Conservation (phyloP, 2,329 filamentous ascomycete species). For the Cadophora malorum region DNA sequence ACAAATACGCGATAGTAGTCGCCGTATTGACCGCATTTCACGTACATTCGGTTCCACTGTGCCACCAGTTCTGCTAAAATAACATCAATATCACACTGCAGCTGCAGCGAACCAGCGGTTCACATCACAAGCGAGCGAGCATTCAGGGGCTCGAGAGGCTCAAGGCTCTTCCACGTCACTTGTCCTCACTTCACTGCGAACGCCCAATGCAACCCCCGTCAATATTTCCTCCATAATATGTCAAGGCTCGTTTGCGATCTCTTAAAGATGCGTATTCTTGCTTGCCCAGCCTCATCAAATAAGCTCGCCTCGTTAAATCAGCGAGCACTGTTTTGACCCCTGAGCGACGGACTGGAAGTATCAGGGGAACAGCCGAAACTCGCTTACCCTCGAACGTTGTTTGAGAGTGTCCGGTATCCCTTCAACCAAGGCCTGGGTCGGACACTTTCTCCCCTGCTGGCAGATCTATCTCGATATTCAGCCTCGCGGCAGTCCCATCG, state of each 20-base stretch:
- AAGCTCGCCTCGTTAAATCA: conserved; percentile 16
- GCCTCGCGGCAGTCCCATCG: conserved; percentile 34
- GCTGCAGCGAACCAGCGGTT: neutral
- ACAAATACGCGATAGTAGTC: conserved; percentile 3
- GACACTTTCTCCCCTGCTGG: conserved; percentile 14
- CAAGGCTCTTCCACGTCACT: conserved; percentile 2
- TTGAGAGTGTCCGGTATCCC: conserved; percentile 39
- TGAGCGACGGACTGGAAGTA: conserved; percentile 36
- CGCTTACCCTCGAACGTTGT: conserved; percentile 49
- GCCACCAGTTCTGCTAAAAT: neutral
- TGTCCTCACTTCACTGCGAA: neutral
- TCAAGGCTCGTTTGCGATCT: conserved; percentile 11
- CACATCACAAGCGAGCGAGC: neutral
- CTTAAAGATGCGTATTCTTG: neutral
- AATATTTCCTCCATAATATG: conserved; percentile 6
- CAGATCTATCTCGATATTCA: conserved; percentile 25
- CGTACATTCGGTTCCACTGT: neutral
- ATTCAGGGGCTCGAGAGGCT: conserved; percentile 5
- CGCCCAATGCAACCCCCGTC: neutral
- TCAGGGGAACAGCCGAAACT: conserved; percentile 47
- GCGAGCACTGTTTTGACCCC: conserved; percentile 19
- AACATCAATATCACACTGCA: conserved; percentile 13
- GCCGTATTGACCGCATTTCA: neutral
- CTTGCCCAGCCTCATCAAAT: conserved; percentile 13
- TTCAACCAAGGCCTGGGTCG: conserved; percentile 6